phyloP scores from a whole-genome alignment of 1,284 basidiomycete species.

The Tilletia walkeri region DNA sequence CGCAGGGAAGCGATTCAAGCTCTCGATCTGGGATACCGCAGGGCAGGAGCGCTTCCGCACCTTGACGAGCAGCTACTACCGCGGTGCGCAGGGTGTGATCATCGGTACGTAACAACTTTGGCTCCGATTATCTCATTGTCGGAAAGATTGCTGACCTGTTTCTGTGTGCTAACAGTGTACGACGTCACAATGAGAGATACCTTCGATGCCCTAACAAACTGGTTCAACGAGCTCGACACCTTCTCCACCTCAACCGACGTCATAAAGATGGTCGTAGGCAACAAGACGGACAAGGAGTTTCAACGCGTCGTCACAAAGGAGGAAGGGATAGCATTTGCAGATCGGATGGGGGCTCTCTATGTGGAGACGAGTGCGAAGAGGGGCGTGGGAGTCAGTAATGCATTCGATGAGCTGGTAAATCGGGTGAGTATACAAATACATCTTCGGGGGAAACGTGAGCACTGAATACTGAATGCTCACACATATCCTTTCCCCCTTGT shows the following conservation, averaged over 20 bases:
- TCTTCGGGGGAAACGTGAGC: background rate
- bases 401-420: conserved; percentile 53
- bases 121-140: background rate
- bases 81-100: conserved; percentile 89
- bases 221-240: conserved; percentile 92
- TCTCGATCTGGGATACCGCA: conserved; percentile 62
- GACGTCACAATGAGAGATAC: conserved; percentile 87
- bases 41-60: conserved; percentile 64
- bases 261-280: conserved; percentile 90
- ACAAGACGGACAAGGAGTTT: conserved; percentile 90
- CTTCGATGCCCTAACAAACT: conserved; percentile 85
- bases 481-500: background rate
- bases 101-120: conserved; percentile 64
- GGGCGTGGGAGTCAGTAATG: conserved; percentile 45
- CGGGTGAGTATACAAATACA: conserved; percentile 24
- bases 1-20: conserved; percentile 60
- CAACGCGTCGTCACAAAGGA: conserved; percentile 77
- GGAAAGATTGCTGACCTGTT: background rate
- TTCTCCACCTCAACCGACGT: conserved; percentile 72
- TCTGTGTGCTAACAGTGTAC: conserved; percentile 66
- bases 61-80: conserved; percentile 85
- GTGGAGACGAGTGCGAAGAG: conserved; percentile 66
- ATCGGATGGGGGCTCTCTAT: conserved; percentile 76
- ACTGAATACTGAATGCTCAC: background rate
- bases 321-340: conserved; percentile 79